Base-by-base conservation (phyloP, 495 filamentous ascomycete genomes). In the Neurospora sp. region DNA sequence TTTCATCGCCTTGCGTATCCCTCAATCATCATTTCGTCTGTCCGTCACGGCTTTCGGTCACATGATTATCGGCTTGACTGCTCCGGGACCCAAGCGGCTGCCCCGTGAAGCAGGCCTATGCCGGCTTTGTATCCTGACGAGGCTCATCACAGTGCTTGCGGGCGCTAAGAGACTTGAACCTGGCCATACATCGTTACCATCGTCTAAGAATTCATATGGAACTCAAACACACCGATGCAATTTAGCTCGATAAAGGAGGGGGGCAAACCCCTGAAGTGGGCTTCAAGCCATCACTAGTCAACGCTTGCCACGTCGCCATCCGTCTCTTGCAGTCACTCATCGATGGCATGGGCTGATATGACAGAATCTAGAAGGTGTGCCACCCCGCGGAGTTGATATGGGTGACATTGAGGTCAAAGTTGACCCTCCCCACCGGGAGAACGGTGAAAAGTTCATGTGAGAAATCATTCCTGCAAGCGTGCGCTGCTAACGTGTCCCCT, bases 391-490 rank as follows among this genome's bases (percentile, higher is more conserved):
- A 65, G 14, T 65, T 65, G 27, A 65, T 65, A 65, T 18, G 53
- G 27, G 12, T 35, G 53, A 18, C 5, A 14, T 35, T 4, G 8
- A 35, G 27, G 27, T 18, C 53, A 65, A 65, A 65, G 53, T 18
- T 65, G 53, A 65, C 53, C 53, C 27, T 65, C 22, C n/a, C 38
- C 61, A 38, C 45, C 40, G 59, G 40, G 65, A 71, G 39, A 73
- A 70, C 41, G 71, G 74, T 75, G 74, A 59, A 48, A 48, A 76
- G 72, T 78, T 80, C 78, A 81, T 81, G 78, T 79, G 76, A 81
- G 78, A 75, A 42, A 12, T 70, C 37, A 37, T 42, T 79, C 72
- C 76, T 80, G 77, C 78, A 73, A 73, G 76, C 73, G 9, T 74
- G 72, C 73, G 69, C 59, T 72, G 45, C 38, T 71, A 70, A 71